Percentiles rank a stretch among this genome's conserved stretches.
phyloP scores from a whole-genome alignment of 2,329 filamentous ascomycete species.

The Neocucurbitaria cava region DNA sequence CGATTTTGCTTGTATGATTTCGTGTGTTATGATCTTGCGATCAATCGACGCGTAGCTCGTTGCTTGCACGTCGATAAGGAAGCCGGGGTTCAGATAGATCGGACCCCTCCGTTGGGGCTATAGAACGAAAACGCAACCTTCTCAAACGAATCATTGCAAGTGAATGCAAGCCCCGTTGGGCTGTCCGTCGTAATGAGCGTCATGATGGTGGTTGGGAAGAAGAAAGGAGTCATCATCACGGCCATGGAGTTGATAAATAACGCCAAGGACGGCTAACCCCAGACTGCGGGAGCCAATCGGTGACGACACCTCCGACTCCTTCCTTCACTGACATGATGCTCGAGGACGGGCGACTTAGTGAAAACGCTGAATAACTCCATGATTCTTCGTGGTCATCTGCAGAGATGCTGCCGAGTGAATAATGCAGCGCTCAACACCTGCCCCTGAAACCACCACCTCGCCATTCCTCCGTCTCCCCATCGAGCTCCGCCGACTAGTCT shows the following conservation, averaged over 20 bases:
- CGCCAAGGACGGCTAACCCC: constrained; percentile 28
- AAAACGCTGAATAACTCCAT: constrained; percentile 1
- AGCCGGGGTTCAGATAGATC: constrained; percentile 50
- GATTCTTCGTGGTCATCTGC: not conserved
- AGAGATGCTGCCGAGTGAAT: constrained; percentile 1
- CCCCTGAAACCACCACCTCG: constrained; percentile 24
- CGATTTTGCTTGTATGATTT: constrained; percentile 7
- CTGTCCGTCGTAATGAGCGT: constrained; percentile 28
- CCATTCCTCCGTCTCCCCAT: constrained; percentile 49
- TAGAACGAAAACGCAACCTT: constrained; percentile 44
- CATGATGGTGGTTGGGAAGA: constrained; percentile 37
- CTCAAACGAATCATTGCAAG: constrained; percentile 25
- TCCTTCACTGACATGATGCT: constrained; percentile 5
- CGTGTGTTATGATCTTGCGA: constrained; percentile 10
- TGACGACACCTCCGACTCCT: constrained; percentile 18
- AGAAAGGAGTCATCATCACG: constrained; percentile 35
- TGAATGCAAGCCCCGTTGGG: constrained; percentile 33
- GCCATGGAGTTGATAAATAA: constrained; percentile 13
- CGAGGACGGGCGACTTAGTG: not conserved
- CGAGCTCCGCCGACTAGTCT: constrained; percentile 55
- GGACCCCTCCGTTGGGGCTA: constrained; percentile 64
- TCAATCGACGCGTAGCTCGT: constrained; percentile 35
- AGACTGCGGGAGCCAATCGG: constrained; percentile 26
- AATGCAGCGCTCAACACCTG: constrained; percentile 17
- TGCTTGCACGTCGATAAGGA: constrained; percentile 37